Percentiles rank a stretch among this genome's conserved stretches.
Evolutionary conservation across 2,329 filamentous ascomycete genomes (phyloP).

Genomic region (Myotisia sp.): DNA sequence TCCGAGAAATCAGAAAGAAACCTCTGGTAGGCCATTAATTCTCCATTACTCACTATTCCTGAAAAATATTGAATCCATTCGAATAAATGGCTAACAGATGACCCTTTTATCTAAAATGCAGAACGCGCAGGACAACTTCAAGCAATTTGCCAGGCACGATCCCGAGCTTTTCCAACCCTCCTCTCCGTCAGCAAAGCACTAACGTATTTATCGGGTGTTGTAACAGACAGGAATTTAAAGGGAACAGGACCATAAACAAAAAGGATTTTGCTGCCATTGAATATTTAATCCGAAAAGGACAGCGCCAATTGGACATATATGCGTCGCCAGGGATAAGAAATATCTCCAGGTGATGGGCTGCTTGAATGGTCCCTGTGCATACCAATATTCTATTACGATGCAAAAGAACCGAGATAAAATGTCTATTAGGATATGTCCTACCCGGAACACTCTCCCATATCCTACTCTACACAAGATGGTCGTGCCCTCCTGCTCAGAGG

Average conservation of each 20-base stretch:
- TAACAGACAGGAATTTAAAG: conserved; percentile 59
- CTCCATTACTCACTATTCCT: neutral
- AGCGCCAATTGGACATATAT: conserved; percentile 68
- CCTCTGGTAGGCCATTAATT: conserved; percentile 43
- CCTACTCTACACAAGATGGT: too few relatives aligned
- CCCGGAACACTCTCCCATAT: too few relatives aligned
- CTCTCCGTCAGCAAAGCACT: neutral
- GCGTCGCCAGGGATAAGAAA: conserved; percentile 68
- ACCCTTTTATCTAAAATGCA: too few relatives aligned
- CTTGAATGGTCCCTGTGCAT: too few relatives aligned
- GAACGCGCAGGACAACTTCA: conserved; percentile 30
- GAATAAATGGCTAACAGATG: neutral
- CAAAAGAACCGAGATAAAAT: too few relatives aligned
- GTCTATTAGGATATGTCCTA: too few relatives aligned
- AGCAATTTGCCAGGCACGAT: conserved; percentile 28
- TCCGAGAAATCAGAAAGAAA: conserved; percentile 70
- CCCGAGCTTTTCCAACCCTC: too few relatives aligned
- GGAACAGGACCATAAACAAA: conserved; percentile 54
- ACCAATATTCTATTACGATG: too few relatives aligned
- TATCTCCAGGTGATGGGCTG: conserved; percentile 38
- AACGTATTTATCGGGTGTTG: too few relatives aligned
- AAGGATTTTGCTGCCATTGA: conserved; percentile 79
- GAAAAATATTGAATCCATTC: too few relatives aligned
- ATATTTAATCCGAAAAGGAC: conserved; percentile 67
- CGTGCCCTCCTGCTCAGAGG: too few relatives aligned